A percentile compares a stretch with the other conserved stretches of the same genome.
Conservation (phyloP, 2,329 filamentous ascomycete species). For the Aspergillus fijiensis region DNA sequence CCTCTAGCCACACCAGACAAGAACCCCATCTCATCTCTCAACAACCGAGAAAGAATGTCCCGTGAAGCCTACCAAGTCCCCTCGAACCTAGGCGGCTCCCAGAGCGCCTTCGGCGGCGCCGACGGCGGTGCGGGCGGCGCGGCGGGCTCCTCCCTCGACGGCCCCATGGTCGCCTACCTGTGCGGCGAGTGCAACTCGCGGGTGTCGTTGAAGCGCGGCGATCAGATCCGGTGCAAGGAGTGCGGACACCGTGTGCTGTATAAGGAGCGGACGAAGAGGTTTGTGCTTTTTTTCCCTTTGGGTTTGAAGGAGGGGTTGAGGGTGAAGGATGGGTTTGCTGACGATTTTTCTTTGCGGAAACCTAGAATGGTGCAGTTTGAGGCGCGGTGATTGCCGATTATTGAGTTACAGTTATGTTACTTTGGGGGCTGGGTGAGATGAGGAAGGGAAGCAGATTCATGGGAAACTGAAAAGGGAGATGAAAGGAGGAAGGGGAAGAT, state of each 20-base stretch:
- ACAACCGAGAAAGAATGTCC: conserved; percentile 47
- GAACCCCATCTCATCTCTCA: too few relatives aligned
- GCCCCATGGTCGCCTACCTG: conserved; percentile 64
- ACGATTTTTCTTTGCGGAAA: too few relatives aligned
- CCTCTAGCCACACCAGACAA: background rate
- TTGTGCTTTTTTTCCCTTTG: conserved; percentile 38
- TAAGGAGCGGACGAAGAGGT: conserved; percentile 98
- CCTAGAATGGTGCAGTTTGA: conserved; percentile 96
- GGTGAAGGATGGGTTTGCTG: background rate
- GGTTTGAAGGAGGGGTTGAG: background rate
- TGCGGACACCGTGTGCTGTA: conserved; percentile 95
- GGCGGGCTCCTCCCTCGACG: conserved; percentile 47
- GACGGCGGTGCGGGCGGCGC: conserved; percentile 21
- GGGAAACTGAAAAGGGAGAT: background rate
- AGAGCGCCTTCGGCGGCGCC: conserved; percentile 6
- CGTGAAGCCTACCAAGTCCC: conserved; percentile 79
- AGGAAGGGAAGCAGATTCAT: background rate
- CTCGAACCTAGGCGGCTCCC: conserved; percentile 32
- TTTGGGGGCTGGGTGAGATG: background rate
- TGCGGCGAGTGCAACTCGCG: conserved; percentile 84
- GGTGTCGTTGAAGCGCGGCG: conserved; percentile 71
- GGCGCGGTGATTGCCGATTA: conserved; percentile 62
- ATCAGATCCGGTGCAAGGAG: conserved; percentile 83
- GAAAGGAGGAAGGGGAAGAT: background rate
- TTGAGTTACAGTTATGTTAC: background rate